These are phyloP conservation scores for Volvox reticuliferus DNA, from an alignment of 139 green algal species.

Conservation along the genomic window DNA sequence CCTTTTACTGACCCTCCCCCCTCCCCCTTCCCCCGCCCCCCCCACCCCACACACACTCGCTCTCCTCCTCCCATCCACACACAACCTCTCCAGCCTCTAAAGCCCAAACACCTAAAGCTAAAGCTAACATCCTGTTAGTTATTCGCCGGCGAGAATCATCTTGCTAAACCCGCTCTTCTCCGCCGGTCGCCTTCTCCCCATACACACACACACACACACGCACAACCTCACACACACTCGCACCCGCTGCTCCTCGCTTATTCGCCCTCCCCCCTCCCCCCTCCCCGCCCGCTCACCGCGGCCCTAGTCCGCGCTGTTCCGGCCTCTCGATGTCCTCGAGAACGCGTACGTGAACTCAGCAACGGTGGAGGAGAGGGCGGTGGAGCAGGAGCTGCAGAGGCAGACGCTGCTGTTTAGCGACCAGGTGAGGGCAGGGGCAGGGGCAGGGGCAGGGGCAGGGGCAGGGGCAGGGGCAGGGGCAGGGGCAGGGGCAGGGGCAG, in stretches of 20 bases:
- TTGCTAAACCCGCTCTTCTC: no score
- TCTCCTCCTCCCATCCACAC: not conserved
- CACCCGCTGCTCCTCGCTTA: not conserved
- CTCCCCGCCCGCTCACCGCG: no score
- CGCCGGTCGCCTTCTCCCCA: no score
- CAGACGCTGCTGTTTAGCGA: constrained; percentile 41
- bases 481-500: constrained; percentile 28
- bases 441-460: not conserved
- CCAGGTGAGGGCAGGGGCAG: not conserved
- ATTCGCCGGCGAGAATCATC: no score
- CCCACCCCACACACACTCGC: not conserved
- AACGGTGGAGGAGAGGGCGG: constrained; percentile 43
- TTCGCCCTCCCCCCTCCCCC: not conserved
- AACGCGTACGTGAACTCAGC: constrained; percentile 39
- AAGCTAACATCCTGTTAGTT: no score
- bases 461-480: not conserved
- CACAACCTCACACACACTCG: no score
- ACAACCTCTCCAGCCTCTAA: no score
- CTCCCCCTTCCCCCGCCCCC: not conserved
- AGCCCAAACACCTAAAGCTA: no score
- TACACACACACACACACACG: no score
- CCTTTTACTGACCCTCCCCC: not conserved
- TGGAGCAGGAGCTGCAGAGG: constrained; percentile 33
- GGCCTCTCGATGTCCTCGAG: not conserved
- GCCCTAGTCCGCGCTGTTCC: constrained; percentile 28